phyloP scores from a whole-genome alignment of 352 stramenopile species.

The Phytophthora sp. region DNA sequence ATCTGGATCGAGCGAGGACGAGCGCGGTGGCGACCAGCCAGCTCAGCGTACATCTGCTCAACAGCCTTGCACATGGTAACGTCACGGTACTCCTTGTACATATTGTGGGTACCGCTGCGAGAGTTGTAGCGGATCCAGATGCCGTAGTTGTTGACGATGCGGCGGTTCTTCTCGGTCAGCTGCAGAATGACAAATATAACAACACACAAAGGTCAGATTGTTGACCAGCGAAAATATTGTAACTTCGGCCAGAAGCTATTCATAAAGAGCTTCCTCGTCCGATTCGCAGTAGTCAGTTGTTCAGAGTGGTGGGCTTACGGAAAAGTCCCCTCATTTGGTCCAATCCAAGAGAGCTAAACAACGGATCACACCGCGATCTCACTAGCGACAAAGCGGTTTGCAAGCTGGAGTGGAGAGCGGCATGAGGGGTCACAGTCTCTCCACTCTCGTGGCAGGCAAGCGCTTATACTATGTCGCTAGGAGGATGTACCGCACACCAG shows the following conservation, averaged over 20 bases:
- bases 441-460: slow-evolving; percentile 89
- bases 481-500: slow-evolving; percentile 32
- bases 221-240: not conserved
- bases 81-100: slow-evolving; percentile 99
- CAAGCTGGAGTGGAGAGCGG: slow-evolving; percentile 79
- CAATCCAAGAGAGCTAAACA: slow-evolving; percentile 64
- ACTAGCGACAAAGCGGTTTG: slow-evolving; percentile 81
- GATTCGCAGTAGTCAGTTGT: slow-evolving; percentile 24
- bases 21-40: slow-evolving; percentile 97
- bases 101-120: slow-evolving; percentile 99
- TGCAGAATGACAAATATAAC: slow-evolving; percentile 37
- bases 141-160: slow-evolving; percentile 99
- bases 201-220: slow-evolving; percentile 21
- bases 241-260: not conserved
- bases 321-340: slow-evolving; percentile 32
- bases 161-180: slow-evolving; percentile 98
- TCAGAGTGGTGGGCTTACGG: slow-evolving; percentile 37
- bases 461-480: slow-evolving; percentile 65
- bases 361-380: slow-evolving; percentile 76
- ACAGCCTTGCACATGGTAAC: slow-evolving; percentile 97
- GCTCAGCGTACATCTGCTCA: slow-evolving; percentile 99
- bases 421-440: slow-evolving; percentile 35
- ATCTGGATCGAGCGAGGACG: slow-evolving; percentile 99
- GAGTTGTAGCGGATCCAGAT: slow-evolving; percentile 99
- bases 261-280: slow-evolving; percentile 12